Percentiles rank a stretch among this genome's conserved stretches.
Evolutionary conservation across 345 rosid genomes (phyloP).

Genomic region (Theobroma cacao): DNA sequence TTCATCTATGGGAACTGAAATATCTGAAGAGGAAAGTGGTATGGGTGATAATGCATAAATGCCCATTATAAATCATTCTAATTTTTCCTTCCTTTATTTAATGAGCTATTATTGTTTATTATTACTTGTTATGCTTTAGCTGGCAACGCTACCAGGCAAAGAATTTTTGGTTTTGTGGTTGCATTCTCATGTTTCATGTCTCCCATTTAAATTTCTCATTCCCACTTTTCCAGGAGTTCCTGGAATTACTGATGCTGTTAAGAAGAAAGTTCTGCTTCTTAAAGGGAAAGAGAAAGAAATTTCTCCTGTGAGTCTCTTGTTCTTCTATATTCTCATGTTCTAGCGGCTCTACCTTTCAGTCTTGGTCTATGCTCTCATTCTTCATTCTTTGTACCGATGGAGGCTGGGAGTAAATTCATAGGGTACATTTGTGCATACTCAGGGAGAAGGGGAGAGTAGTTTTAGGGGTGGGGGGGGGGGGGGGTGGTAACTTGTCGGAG

Average conservation of each 20-base stretch:
- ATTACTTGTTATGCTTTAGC: not conserved
- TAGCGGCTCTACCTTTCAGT: not conserved
- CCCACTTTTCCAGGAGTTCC: conserved; percentile 37
- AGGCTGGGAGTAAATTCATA: not conserved
- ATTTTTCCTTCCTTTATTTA: not conserved
- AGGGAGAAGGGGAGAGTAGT: no score
- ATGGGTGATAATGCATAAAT: conserved; percentile 14
- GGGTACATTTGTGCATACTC: not conserved
- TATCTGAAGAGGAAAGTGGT: conserved; percentile 50
- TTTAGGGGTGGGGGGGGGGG: not conserved
- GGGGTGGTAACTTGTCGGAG: not conserved
- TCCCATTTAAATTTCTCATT: not conserved
- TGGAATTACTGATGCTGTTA: conserved; percentile 37
- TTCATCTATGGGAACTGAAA: conserved; percentile 39
- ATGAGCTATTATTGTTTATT: not conserved
- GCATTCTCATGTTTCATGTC: not conserved
- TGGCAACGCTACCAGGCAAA: not conserved
- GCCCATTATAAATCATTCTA: not conserved
- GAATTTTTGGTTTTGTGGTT: not conserved
- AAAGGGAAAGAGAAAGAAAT: conserved; percentile 66
- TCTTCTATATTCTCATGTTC: conserved; percentile 9
- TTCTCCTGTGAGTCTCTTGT: conserved; percentile 38
- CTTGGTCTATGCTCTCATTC: not conserved
- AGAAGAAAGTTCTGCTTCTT: conserved; percentile 53
- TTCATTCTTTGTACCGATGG: not conserved